Evolutionary conservation across 1,284 basidiomycete genomes (phyloP).

Genomic region (Tylopilus sp.): DNA sequence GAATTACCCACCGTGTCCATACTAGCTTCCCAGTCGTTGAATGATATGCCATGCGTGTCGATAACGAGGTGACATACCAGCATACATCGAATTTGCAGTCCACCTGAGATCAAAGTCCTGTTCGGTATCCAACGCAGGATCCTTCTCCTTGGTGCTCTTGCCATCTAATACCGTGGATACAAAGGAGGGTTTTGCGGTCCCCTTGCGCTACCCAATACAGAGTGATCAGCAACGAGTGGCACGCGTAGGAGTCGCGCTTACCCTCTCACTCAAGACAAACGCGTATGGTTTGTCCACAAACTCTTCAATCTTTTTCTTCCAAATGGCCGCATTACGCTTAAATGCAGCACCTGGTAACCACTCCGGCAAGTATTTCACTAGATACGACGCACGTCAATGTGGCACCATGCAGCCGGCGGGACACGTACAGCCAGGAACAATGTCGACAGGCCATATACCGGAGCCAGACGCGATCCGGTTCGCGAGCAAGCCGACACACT

Average conservation of each 20-base stretch:
- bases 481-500: constrained; percentile 67
- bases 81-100: constrained; percentile 82
- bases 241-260: constrained; percentile 31
- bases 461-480: constrained; percentile 73
- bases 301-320: constrained; percentile 75
- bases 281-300: constrained; percentile 75
- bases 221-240: neutral
- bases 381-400: neutral
- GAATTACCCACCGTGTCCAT: constrained; percentile 66
- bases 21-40: constrained; percentile 47
- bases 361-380: constrained; percentile 53
- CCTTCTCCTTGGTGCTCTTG: constrained; percentile 33
- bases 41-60: neutral
- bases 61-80: constrained; percentile 39
- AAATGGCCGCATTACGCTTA: constrained; percentile 64
- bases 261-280: constrained; percentile 67
- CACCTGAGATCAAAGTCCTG: constrained; percentile 74
- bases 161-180: constrained; percentile 68
- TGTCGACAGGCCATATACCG: constrained; percentile 76
- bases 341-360: constrained; percentile 62
- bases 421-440: constrained; percentile 59
- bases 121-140: constrained; percentile 38
- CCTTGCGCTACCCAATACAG: constrained; percentile 55
- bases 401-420: constrained; percentile 1
- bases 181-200: constrained; percentile 67